Base-by-base conservation (phyloP, 2,329 filamentous ascomycete genomes). In the Trematosphaeria pertusa region DNA sequence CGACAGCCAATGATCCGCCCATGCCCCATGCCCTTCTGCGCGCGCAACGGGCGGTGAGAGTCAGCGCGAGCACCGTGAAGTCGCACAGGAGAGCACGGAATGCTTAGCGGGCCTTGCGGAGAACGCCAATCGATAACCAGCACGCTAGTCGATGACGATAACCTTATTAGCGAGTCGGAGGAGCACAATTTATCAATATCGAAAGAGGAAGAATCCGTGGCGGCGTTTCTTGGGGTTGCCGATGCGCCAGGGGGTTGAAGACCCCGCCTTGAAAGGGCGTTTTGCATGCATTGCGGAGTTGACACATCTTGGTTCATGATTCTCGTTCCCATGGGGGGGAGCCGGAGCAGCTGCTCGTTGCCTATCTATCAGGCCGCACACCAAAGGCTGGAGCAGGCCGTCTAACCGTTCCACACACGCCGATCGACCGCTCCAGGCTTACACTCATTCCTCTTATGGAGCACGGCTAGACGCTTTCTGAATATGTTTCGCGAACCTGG, bases 21-120 rank as follows among this genome's bases (percentile, higher is more conserved):
- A n/a, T n/a, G n/a, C n/a, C n/a, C n/a, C n/a, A n/a, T n/a, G 24
- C 8, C 24, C 8, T 12, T 28, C 8, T 28, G 8, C 24, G 12
- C 24, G 35, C 35, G 14, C 35, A 40, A 7, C 5, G 32, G 44
- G 44, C 44, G 44, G 44, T 48, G 44, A 48, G 38, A 24, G 38
- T 36, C 31, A 42, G 37, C 36, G 21, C 26, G 36, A 35, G 42
- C 19, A 37, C 35, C 35, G 4, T 26, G 30, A 30, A 17, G 20
- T 20, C 19, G n/a, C n/a, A 11, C 14, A 12, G 20, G 31, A n/a
- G 12, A 7, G 24, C 24, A 28, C 24, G 24, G 24, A 28, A 28
- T 28, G 24, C 24, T 28, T 12, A 12, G 24, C 12, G 24, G 12
- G 24, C 24, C 24, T 12, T 12, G 24, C 24, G 7, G 7, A 12